A percentile compares a stretch with the other conserved stretches of the same genome.
Conservation (phyloP, 2,329 filamentous ascomycete genomes). For the Lanzia echinophila region DNA sequence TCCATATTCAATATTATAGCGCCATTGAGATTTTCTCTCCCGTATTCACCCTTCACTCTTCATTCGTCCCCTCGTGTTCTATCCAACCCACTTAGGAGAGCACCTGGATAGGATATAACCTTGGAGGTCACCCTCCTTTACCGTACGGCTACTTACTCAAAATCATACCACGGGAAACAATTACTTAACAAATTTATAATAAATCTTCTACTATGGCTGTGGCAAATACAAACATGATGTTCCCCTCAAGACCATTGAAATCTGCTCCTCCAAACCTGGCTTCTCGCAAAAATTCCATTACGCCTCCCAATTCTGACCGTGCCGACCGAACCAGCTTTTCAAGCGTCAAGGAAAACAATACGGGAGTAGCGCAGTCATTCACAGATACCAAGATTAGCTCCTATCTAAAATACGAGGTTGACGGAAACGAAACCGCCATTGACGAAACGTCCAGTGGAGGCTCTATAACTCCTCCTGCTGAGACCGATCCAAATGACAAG, state of each 20-base stretch:
- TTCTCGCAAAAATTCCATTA: slow-evolving; percentile 9
- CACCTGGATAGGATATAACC: not conserved
- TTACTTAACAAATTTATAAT: not conserved
- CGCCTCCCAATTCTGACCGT: slow-evolving; percentile 20
- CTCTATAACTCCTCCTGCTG: slow-evolving; percentile 26
- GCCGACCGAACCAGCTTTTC: slow-evolving; percentile 29
- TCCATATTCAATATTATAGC: not conserved
- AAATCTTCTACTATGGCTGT: slow-evolving; percentile 1
- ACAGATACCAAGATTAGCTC: slow-evolving; percentile 55
- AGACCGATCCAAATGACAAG: not conserved
- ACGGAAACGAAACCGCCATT: slow-evolving; percentile 37
- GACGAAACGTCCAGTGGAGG: slow-evolving; percentile 30
- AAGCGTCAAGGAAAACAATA: slow-evolving; percentile 26
- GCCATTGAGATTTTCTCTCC: not conserved
- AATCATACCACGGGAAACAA: not conserved
- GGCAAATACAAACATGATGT: slow-evolving; percentile 4
- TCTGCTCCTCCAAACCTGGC: slow-evolving; percentile 4
- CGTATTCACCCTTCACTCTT: slow-evolving; percentile 4
- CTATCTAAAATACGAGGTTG: slow-evolving; percentile 32
- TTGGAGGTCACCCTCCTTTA: not conserved
- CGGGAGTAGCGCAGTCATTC: slow-evolving; percentile 51
- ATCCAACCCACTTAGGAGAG: not conserved
- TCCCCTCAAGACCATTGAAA: slow-evolving; percentile 7
- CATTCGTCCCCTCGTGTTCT: slow-evolving; percentile 1
- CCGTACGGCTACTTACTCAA: not conserved